phyloP scores from a whole-genome alignment of 179 eudicot genomes.

The Nepenthes alata region DNA sequence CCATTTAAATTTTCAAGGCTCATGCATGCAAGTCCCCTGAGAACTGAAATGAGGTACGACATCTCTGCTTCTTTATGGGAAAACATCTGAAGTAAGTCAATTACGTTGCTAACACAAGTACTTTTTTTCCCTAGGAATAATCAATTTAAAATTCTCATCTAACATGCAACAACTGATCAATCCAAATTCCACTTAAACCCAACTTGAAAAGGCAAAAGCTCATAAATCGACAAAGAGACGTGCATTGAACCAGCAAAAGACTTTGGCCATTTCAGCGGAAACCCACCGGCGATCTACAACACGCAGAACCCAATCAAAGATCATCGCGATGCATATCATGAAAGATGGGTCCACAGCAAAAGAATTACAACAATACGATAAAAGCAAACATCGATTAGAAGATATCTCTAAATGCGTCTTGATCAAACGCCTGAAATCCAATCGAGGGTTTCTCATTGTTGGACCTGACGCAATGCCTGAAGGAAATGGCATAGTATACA shows the following conservation, averaged over 20 bases:
- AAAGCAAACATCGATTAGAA: neutral
- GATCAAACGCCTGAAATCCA: too few species aligned
- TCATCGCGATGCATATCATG: conserved; percentile 7
- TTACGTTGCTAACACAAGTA: neutral
- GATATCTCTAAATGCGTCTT: neutral
- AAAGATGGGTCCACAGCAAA: conserved; percentile 25
- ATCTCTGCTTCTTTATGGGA: too few species aligned
- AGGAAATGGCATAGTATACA: neutral
- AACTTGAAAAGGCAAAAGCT: conserved; percentile 8
- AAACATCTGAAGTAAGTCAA: neutral
- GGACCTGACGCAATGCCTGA: too few species aligned
- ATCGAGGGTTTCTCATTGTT: too few species aligned
- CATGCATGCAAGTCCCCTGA: too few species aligned
- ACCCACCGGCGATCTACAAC: conserved; percentile 16
- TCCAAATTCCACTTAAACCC: conserved; percentile 10
- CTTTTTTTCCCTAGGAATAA: neutral
- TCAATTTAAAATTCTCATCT: neutral
- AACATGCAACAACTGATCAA: neutral
- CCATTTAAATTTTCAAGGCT: too few species aligned
- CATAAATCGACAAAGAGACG: conserved; percentile 2
- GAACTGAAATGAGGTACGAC: too few species aligned
- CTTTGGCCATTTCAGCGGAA: conserved; percentile 1
- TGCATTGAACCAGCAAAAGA: conserved; percentile 12
- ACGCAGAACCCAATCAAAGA: conserved; percentile 16
- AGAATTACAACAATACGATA: neutral